Percentiles rank a stretch among this genome's conserved stretches.
Conservation (phyloP, 257 asterid species). For the Phtheirospermum japonicum region DNA sequence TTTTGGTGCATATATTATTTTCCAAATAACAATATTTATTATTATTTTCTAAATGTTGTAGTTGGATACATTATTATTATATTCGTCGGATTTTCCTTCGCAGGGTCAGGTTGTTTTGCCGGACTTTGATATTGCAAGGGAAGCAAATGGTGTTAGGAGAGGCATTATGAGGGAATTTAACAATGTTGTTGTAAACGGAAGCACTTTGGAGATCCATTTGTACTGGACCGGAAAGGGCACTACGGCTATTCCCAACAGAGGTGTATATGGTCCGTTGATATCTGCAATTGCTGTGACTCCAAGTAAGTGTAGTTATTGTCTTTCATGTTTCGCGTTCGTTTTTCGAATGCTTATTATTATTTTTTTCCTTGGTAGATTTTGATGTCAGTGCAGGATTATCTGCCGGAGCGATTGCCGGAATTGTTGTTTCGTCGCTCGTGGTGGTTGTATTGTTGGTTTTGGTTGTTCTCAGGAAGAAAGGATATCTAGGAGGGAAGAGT, state of each 20-base stretch:
- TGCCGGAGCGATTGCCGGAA: conserved; percentile 66
- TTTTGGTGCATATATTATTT: too few species aligned
- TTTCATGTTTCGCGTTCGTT: conserved; percentile 14
- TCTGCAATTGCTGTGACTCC: too few species aligned
- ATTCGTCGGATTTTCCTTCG: too few species aligned
- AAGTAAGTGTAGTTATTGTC: too few species aligned
- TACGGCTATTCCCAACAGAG: conserved; percentile 75
- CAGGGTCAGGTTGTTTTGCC: too few species aligned
- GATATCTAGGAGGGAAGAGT: conserved; percentile 50
- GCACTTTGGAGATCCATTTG: conserved; percentile 85
- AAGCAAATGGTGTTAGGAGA: too few species aligned
- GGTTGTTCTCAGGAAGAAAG: conserved; percentile 54
- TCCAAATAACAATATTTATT: too few species aligned
- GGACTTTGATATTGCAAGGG: too few species aligned
- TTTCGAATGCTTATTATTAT: conserved; percentile 18
- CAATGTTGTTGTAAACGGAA: conserved; percentile 51
- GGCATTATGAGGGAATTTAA: too few species aligned
- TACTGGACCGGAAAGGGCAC: conserved; percentile 97
- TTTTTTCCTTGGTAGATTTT: conserved; percentile 47
- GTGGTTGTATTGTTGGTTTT: conserved; percentile 38
- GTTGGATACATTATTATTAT: too few species aligned
- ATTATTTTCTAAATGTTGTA: too few species aligned
- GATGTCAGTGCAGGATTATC: conserved; percentile 50
- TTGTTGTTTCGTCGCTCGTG: conserved; percentile 49
- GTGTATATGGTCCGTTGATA: too few species aligned